Base-by-base conservation (phyloP, 176 grass and related monocot species). In the Avena insularis region DNA sequence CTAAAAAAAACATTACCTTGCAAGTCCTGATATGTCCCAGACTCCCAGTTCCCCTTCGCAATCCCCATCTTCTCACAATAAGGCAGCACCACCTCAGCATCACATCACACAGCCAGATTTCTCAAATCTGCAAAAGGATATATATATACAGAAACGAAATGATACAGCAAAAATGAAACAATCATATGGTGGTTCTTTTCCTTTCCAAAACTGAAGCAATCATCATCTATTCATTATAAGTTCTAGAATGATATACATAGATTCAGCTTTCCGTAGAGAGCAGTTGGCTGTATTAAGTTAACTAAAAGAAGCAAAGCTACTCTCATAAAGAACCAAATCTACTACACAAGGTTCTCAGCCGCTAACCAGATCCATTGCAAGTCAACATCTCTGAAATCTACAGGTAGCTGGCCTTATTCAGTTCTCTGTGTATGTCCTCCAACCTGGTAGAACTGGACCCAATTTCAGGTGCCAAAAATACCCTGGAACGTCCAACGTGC, bases 251-350 rank as follows among this genome's bases (percentile, higher is more conserved):
- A 77, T 77, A 53, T 77, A 77, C 74, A 77, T 53, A 77, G 33
- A 77, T 77, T 77, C 74, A 56, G 50, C 74, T 77, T 77, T 77
- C 64, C 27, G 29, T 67, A 35, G 64, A 67, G 64, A 67, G 64
- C 64, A 67, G 64, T 67, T 6, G 74, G 74, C 77, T 77, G 81
- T 88, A 85, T 81, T 64, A 78, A 59, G 81, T 82, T 35, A 72
- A 65, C 78, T 84, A 35, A 66, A 75, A 51, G 85, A 83, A 88
- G 71, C 61, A 77, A 48, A 48, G 78, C 63, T 91, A 78, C 17
- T 49, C 79, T 82, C 82, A 71, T 77, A 78, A 85, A 71, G 82
- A 91, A 91, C 82, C 72, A 88, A 77, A 86, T 91, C 90, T 88
- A 85, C 86, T 88, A 85, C 86, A 88, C 73, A 82, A 48, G 33